These are phyloP conservation scores for Mortierella claussenii DNA, from an alignment of 192 early-diverging fungal genomes.

Conservation along the genomic window DNA sequence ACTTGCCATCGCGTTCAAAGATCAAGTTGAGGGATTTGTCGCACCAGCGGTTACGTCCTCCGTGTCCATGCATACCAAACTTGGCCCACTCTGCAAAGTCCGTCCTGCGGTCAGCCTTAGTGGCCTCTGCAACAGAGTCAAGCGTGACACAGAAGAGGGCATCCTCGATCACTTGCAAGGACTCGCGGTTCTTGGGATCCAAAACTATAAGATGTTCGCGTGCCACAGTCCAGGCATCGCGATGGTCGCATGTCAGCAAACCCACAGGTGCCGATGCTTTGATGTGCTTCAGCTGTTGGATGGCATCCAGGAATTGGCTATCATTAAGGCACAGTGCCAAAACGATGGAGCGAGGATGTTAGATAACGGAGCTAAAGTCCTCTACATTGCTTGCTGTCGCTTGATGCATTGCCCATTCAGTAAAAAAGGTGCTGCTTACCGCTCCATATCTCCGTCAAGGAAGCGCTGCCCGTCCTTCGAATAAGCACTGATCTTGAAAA, in stretches of 20 bases:
- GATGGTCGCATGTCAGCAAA: conserved; percentile 80
- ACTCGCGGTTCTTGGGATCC: conserved; percentile 67
- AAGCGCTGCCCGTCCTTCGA: conserved; percentile 67
- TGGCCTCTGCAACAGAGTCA: conserved; percentile 58
- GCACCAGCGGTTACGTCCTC: conserved; percentile 91
- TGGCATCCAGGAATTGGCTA: conserved; percentile 34
- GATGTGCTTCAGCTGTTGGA: conserved; percentile 69
- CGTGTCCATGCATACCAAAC: conserved; percentile 68
- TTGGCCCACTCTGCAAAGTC: conserved; percentile 48
- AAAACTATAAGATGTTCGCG: conserved; percentile 74
- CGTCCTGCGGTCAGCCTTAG: conserved; percentile 55
- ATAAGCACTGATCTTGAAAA: conserved; percentile 78
- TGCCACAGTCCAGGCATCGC: conserved; percentile 83
- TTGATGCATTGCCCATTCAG: no score
- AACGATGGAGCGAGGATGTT: no score
- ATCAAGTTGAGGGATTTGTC: conserved; percentile 81
- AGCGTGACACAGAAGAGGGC: conserved; percentile 80
- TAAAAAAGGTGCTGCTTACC: conserved; percentile 56
- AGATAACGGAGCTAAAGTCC: no score
- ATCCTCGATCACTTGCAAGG: conserved; percentile 72
- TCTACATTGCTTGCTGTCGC: no score
- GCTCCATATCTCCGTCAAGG: conserved; percentile 76
- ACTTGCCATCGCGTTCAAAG: conserved; percentile 80
- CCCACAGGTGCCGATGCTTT: conserved; percentile 67
- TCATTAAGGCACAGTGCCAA: not conserved